Conservation (phyloP, 148 eudicot genomes). For the Pouteria glomerata region DNA sequence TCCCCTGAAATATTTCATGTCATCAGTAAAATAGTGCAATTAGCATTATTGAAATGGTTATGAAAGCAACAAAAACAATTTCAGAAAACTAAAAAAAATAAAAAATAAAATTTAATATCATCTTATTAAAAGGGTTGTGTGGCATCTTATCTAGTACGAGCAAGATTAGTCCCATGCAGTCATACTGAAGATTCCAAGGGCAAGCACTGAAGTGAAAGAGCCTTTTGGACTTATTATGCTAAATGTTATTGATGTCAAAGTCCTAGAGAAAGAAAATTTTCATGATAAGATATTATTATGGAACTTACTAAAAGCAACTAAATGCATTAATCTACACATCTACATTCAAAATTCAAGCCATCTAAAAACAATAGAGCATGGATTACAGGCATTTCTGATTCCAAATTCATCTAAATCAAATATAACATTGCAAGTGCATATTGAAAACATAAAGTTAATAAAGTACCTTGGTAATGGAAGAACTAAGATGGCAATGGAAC, state of each 20-base stretch:
- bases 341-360: background rate
- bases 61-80: no score
- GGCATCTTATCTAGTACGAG: background rate
- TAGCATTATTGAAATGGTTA: no score
- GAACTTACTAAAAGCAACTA: no score
- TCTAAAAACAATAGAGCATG: background rate
- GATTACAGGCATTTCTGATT: background rate
- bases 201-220: no score
- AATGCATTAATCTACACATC: no score
- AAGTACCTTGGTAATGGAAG: slow-evolving; percentile 83
- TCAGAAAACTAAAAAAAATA: no score
- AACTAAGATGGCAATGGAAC: slow-evolving; percentile 92
- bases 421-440: background rate
- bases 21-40: no score
- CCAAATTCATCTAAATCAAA: background rate
- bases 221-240: no score
- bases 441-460: background rate
- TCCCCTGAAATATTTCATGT: no score
- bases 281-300: background rate
- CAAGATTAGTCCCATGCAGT: no score
- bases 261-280: background rate
- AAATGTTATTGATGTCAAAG: background rate
- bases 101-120: no score
- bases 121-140: background rate
- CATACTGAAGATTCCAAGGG: no score